Conservation (phyloP, 768 basidiomycete species). For the Rhizopogon sp. region DNA sequence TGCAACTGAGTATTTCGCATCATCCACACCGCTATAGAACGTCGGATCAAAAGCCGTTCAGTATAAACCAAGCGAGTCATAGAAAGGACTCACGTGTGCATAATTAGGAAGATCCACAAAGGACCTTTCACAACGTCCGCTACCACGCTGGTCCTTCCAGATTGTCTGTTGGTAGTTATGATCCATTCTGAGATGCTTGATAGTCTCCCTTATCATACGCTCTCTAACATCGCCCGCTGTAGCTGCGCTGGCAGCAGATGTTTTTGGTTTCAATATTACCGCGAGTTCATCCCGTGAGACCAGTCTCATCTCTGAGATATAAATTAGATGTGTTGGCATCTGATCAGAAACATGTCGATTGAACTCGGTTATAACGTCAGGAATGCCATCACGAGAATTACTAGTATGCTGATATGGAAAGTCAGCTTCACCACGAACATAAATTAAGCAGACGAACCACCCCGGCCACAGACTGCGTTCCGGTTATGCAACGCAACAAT, state of each 20-base stretch:
- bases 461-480: too few species aligned
- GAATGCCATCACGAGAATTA: background rate
- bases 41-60: background rate
- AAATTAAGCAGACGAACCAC: too few species aligned
- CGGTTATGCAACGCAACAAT: too few species aligned
- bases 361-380: conserved; percentile 5
- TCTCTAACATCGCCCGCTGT: background rate
- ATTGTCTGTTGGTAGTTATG: conserved; percentile 45
- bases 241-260: too few species aligned
- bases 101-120: conserved; percentile 33
- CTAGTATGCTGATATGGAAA: too few species aligned
- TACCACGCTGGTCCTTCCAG: conserved; percentile 42
- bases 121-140: conserved; percentile 44
- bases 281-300: conserved; percentile 11
- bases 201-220: conserved; percentile 12
- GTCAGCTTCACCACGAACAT: too few species aligned
- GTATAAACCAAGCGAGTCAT: background rate
- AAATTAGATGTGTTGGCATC: conserved; percentile 14
- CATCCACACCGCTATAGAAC: conserved; percentile 24
- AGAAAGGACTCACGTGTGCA: conserved; percentile 38
- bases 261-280: conserved; percentile 8
- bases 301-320: conserved; percentile 7
- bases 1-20: conserved; percentile 31
- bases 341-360: conserved; percentile 12
- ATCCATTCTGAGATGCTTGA: conserved; percentile 38